Percentiles rank a stretch among this genome's conserved stretches.
These are phyloP conservation scores for Talaromyces sp. DNA, from an alignment of 2,329 filamentous ascomycete genomes.

Conservation along the genomic window DNA sequence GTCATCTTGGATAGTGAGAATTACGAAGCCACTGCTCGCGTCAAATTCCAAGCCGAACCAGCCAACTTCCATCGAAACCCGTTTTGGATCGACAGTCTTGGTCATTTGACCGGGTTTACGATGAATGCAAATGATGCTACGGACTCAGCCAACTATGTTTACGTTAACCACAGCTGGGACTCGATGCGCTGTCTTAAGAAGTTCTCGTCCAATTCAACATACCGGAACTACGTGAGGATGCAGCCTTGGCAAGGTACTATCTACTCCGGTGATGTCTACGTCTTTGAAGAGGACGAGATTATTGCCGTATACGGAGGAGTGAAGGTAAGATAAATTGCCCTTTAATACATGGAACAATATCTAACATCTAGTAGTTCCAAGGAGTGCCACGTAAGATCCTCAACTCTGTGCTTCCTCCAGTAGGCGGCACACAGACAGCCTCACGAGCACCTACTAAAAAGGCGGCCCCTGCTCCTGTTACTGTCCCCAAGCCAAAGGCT, in stretches of 20 bases:
- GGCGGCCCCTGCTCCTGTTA: conserved; percentile 16
- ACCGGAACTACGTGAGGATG: conserved; percentile 33
- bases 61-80: conserved; percentile 54
- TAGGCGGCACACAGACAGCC: conserved; percentile 19
- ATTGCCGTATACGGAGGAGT: conserved; percentile 27
- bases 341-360: neutral
- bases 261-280: conserved; percentile 52
- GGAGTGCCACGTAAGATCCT: conserved; percentile 18
- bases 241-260: conserved; percentile 23
- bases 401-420: conserved; percentile 32
- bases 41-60: conserved; percentile 44
- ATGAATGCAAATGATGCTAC: conserved; percentile 33
- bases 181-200: conserved; percentile 22
- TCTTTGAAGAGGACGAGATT: conserved; percentile 31
- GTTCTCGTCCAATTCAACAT: conserved; percentile 19
- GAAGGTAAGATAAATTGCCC: conserved; percentile 26
- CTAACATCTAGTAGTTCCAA: conserved; percentile 28
- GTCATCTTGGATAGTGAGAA: conserved; percentile 19
- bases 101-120: conserved; percentile 35
- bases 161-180: conserved; percentile 34
- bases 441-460: conserved; percentile 19
- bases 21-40: conserved; percentile 19
- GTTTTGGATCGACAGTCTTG: conserved; percentile 32
- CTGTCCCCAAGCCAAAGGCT: conserved; percentile 25
- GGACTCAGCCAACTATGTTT: conserved; percentile 27